Percentiles rank a stretch among this genome's conserved stretches.
phyloP scores from a whole-genome alignment of 1,139 yeast species.

The Blastobotrys serpentis region DNA sequence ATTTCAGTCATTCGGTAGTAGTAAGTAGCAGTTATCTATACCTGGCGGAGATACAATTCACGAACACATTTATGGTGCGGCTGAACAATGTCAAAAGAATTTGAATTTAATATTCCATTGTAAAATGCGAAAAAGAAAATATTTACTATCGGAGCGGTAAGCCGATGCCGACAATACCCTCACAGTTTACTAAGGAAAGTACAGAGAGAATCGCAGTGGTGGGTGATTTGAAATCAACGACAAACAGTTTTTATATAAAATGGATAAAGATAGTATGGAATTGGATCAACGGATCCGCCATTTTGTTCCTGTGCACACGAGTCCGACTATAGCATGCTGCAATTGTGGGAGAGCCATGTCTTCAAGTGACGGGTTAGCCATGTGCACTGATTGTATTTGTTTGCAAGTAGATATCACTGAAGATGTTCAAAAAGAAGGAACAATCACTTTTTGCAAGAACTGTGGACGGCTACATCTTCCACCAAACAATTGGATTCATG shows the following conservation, averaged over 20 bases:
- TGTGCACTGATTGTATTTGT: conserved; percentile 97
- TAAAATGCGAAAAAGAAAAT: no score
- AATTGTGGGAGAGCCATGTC: conserved; percentile 98
- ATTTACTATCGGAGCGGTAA: background rate
- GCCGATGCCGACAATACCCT: background rate
- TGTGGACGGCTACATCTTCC: conserved; percentile 94
- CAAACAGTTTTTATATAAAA: background rate
- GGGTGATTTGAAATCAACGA: conserved; percentile 7
- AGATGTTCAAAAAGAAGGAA: conserved; percentile 92
- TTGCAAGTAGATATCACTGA: conserved; percentile 91
- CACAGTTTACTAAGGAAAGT: no score
- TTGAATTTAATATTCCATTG: no score
- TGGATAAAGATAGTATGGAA: conserved; percentile 7
- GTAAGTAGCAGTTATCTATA: no score
- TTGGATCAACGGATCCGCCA: conserved; percentile 17
- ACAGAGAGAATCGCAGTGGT: no score
- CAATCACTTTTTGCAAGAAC: conserved; percentile 89
- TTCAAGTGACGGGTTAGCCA: conserved; percentile 80
- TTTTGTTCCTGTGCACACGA: conserved; percentile 43
- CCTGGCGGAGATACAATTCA: no score
- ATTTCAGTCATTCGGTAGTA: no score
- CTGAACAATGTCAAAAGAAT: no score
- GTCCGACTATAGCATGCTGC: conserved; percentile 90
- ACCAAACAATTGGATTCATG: conserved; percentile 89
- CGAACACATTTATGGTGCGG: no score